These are phyloP conservation scores for Globisporangium radiosum DNA, from an alignment of 352 stramenopile genomes.

Conservation along the genomic window DNA sequence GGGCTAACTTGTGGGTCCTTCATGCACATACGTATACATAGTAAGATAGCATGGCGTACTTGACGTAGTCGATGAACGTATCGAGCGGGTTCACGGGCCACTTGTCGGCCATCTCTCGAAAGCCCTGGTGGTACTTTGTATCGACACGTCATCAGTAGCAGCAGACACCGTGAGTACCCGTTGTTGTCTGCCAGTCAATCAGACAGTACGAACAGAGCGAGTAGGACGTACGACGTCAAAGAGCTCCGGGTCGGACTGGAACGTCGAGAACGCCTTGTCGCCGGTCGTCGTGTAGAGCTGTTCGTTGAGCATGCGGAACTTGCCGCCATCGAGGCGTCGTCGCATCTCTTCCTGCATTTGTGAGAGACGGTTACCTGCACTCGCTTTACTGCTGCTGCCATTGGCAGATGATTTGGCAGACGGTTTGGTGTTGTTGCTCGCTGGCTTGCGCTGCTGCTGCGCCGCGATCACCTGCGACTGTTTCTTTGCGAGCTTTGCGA, in stretches of 20 bases:
- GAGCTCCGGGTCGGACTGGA: conserved; percentile 91
- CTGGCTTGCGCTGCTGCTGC: conserved; percentile 5
- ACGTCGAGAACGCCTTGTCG: conserved; percentile 83
- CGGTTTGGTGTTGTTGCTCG: conserved; percentile 3
- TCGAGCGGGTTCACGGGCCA: conserved; percentile 98
- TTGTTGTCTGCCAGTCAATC: neutral
- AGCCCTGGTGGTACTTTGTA: conserved; percentile 93
- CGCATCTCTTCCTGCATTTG: conserved; percentile 79
- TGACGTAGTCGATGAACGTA: conserved; percentile 94
- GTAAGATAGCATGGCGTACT: conserved; percentile 27
- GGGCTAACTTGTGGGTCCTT: no score
- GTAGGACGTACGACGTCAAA: conserved; percentile 81
- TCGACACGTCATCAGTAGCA: neutral
- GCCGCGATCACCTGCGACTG: neutral
- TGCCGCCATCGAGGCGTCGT: conserved; percentile 86
- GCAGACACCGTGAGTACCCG: neutral
- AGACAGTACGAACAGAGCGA: neutral
- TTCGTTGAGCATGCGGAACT: conserved; percentile 99
- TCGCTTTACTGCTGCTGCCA: conserved; percentile 15
- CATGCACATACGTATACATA: neutral
- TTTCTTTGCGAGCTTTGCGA: conserved; percentile 8
- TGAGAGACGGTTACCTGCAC: conserved; percentile 32
- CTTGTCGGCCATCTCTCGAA: conserved; percentile 94
- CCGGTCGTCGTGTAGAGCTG: conserved; percentile 97
- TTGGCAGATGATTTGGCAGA: neutral